Base-by-base conservation (phyloP, 75 land plant species). In the Pinus albicaulis region DNA sequence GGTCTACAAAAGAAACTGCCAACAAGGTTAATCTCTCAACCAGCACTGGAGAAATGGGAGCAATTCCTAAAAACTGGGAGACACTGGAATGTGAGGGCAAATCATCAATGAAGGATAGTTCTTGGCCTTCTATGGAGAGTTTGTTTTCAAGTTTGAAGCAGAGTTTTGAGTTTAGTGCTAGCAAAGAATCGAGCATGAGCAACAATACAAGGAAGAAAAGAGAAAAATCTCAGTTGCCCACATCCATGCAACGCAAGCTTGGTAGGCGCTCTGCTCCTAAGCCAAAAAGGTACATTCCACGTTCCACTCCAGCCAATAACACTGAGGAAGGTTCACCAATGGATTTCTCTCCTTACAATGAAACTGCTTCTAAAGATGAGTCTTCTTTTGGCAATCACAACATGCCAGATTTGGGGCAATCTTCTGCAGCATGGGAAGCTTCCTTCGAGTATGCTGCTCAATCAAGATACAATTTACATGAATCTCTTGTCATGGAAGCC, bases 341-440 rank as follows among this genome's bases (percentile, higher is more conserved):
- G 98, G 98, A 92, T 74, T 80, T 86, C 61, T 96, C 99, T 56
- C 95, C 98, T 41, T 89, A 84, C 70, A 56, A 64, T 38, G 92
- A 87, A 75, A 77, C 28, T 65, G n/a, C 80, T 66, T 75, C 64
- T 26, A 64, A 55, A 71, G 75, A 75, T n/a, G 57, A 20, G 72
- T 12, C 14, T 20, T 22, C 55, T 26, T n/a, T 57, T 70, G 72
- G 22, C 16, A 22, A 17, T 20, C 44, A 77, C 13, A 55, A 56
- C 56, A 55, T 77, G 22, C 23, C 36, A 26, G 57, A 41, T 58
- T 78, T 81, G 6, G 77, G 82, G 65, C 82, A 83, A 76, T 65
- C 75, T 73, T 89, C 88, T 61, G 53, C 72, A 1, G 80, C 74
- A 23, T 82, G 88, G 22, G 81, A 79, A 64, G 82, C 80, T 10